Evolutionary conservation across 176 grass and related monocot species (phyloP), one percentile per base, ranked within the genome.

Genomic region (Musa schizocarpa): DNA sequence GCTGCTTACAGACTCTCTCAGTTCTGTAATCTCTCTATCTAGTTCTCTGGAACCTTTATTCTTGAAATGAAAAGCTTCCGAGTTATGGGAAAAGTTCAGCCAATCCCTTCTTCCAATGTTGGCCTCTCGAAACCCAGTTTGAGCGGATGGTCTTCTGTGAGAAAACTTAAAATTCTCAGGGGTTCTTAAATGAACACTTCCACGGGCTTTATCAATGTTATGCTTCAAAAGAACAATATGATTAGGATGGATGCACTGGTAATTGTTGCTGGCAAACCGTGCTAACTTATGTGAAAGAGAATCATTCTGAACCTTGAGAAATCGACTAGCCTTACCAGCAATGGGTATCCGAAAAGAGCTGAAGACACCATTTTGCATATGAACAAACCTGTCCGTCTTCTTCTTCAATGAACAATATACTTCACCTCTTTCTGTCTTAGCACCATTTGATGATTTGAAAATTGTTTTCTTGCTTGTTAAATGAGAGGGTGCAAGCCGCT

Each of bases 281-380:
- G 72, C 9, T 27, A 74, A 34, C 24, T 27, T 58, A 67, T 74
- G 57, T 3, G 55, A 73, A 50, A 53, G 43, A 65, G 79, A 63
- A 79, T 63, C 55, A 76, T 78, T 79, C 12, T 53, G 72, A 72
- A 81, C 72, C 52, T 53, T 73, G 52, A 83, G 70, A 63, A 84
- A 85, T 22, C 76, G 77, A 78, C 79, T 73, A 56, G 70, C 79
- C 53, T 80, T 79, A 77, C 79, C 79, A 43, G 83, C 43, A 22
- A 79, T 82, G 9, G 70, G 78, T 63, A 65, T 82, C 56, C 48
- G 52, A 76, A 72, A 84, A 76, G 22, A 63, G 63, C 55, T 29
- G 66, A 43, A 17, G 25, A 23, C 2, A 81, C 69, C 74, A 63
- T 83, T 86, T 24, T 52, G 66, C 74, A 25, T 67, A 17, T 53